Conservation (phyloP, 768 basidiomycete species). For the Imleria badia region DNA sequence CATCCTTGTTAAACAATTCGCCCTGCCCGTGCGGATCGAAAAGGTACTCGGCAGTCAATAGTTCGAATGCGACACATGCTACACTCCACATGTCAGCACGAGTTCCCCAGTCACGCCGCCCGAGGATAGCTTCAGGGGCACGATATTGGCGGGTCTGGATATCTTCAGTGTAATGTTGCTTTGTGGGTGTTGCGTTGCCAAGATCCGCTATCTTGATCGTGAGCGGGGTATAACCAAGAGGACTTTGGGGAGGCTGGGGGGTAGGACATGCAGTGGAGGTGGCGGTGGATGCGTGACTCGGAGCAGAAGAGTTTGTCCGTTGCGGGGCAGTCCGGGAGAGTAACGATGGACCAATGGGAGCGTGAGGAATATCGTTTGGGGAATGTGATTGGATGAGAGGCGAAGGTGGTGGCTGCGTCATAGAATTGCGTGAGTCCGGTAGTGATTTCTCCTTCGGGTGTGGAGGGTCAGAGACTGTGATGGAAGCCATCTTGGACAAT, state of each 20-base stretch:
- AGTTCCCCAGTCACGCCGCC: slow-evolving; percentile 81
- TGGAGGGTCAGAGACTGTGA: slow-evolving; percentile 15
- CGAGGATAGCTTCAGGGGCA: slow-evolving; percentile 90
- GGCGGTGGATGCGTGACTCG: slow-evolving; percentile 21
- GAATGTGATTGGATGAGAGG: slow-evolving; percentile 27
- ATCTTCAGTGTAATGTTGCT: slow-evolving; percentile 88
- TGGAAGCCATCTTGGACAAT: slow-evolving; percentile 30
- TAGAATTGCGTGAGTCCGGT: neutral
- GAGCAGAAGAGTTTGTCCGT: slow-evolving; percentile 14
- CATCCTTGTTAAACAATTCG: slow-evolving; percentile 85
- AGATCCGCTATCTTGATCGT: slow-evolving; percentile 93
- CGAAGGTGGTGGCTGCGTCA: slow-evolving; percentile 14
- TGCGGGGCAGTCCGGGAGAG: slow-evolving; percentile 64
- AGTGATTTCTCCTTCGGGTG: neutral
- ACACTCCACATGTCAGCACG: slow-evolving; percentile 91
- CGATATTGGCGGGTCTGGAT: slow-evolving; percentile 97
- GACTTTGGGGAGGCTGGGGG: slow-evolving; percentile 23
- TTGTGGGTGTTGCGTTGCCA: slow-evolving; percentile 92
- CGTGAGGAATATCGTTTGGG: slow-evolving; percentile 18
- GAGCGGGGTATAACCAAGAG: slow-evolving; percentile 45
- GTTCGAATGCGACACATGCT: slow-evolving; percentile 88
- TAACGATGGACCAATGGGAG: slow-evolving; percentile 47
- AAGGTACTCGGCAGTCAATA: slow-evolving; percentile 87
- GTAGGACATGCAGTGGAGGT: slow-evolving; percentile 22
- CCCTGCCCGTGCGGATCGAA: slow-evolving; percentile 87